Conservation (phyloP, 352 stramenopile species). For the Pythium folliculosum region DNA sequence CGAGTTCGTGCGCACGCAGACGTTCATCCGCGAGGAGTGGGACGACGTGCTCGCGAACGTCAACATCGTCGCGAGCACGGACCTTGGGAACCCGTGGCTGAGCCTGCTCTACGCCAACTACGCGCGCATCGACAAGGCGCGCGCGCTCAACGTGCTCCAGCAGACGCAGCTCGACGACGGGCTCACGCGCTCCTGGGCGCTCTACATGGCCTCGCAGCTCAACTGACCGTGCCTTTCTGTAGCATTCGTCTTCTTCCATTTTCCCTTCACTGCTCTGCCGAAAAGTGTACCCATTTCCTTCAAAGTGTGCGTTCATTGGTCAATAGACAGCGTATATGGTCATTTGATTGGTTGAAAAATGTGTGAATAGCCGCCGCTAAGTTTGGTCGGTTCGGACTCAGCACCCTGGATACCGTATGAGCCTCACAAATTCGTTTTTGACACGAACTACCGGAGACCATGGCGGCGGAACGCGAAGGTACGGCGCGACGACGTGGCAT, state of each 20-base stretch:
- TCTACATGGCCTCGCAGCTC: constrained; percentile 59
- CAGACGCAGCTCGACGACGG: constrained; percentile 67
- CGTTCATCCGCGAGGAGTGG: constrained; percentile 68
- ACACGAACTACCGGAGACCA: constrained; percentile 6
- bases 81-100: constrained; percentile 65
- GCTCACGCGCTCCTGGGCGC: constrained; percentile 77
- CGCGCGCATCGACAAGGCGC: constrained; percentile 50
- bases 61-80: constrained; percentile 41
- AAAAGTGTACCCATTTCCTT: constrained; percentile 17
- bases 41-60: constrained; percentile 43
- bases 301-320: constrained; percentile 1
- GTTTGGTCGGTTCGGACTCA: background rate
- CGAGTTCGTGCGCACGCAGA: constrained; percentile 50
- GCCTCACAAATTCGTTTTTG: background rate
- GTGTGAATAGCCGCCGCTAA: constrained; percentile 5
- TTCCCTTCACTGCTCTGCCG: background rate
- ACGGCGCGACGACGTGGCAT: no score
- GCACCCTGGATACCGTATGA: background rate
- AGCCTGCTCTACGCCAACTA: constrained; percentile 80
- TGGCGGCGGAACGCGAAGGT: constrained; percentile 31
- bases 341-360: constrained; percentile 4
- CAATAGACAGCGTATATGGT: background rate
- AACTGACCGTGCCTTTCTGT: constrained; percentile 9
- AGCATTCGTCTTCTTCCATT: no score
- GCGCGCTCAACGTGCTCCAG: constrained; percentile 57